phyloP scores from a whole-genome alignment of 768 basidiomycete genomes.

The Neoboletus magnificus region DNA sequence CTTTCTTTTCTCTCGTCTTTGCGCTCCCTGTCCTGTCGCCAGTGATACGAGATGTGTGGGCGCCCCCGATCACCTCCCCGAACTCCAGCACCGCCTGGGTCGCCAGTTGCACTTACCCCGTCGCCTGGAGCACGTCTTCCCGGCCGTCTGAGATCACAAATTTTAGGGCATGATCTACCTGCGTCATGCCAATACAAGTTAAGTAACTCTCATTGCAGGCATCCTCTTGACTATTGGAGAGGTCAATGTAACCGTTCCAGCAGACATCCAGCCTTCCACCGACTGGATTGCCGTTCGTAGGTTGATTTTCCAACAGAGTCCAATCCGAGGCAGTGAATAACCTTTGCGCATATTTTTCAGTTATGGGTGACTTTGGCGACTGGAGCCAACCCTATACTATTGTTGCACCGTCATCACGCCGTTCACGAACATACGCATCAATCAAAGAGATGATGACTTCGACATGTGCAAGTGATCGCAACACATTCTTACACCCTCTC shows the following conservation, averaged over 20 bases:
- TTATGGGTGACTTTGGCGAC: conserved; percentile 56
- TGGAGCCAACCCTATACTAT: conserved; percentile 46
- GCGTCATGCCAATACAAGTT: conserved; percentile 32
- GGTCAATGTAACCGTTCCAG: conserved; percentile 40
- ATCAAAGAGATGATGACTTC: conserved; percentile 13
- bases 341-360: conserved; percentile 24
- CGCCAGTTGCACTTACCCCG: conserved; percentile 37
- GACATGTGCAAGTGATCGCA: conserved; percentile 6
- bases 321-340: background rate
- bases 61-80: conserved; percentile 42
- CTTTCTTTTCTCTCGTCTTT: conserved; percentile 26
- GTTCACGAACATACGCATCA: conserved; percentile 1
- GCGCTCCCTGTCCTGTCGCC: conserved; percentile 27
- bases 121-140: conserved; percentile 46
- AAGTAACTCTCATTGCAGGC: conserved; percentile 36
- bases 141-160: conserved; percentile 50
- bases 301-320: conserved; percentile 14
- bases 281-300: conserved; percentile 45
- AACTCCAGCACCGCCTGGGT: conserved; percentile 37
- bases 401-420: conserved; percentile 15
- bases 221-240: conserved; percentile 37
- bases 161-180: conserved; percentile 40
- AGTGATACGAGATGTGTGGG: conserved; percentile 45
- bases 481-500: background rate
- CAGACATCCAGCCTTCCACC: conserved; percentile 30